phyloP scores from a whole-genome alignment of 2,329 filamentous ascomycete species.

The Alternaria gansuensis region DNA sequence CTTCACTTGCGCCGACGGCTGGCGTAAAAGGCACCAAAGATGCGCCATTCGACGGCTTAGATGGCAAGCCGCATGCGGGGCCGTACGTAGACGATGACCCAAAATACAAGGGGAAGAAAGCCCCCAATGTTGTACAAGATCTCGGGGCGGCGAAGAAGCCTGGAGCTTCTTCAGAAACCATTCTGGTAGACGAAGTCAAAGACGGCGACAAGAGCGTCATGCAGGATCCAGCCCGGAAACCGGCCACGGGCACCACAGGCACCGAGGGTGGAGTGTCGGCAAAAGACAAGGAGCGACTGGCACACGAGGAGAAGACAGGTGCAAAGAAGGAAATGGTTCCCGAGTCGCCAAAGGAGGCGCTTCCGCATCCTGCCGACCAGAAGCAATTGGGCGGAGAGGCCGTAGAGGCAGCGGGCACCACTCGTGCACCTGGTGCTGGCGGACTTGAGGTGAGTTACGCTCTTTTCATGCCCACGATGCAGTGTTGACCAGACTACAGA shows the following conservation, averaged over 20 bases:
- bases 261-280: slow-evolving; percentile 90
- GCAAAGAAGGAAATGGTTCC: slow-evolving; percentile 77
- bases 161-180: slow-evolving; percentile 34
- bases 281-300: slow-evolving; percentile 79
- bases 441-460: slow-evolving; percentile 48
- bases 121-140: slow-evolving; percentile 49
- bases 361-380: slow-evolving; percentile 82
- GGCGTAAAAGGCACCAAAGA: slow-evolving; percentile 70
- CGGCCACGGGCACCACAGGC: slow-evolving; percentile 85
- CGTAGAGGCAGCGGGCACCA: slow-evolving; percentile 18
- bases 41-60: slow-evolving; percentile 88
- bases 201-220: slow-evolving; percentile 79
- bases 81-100: slow-evolving; percentile 71
- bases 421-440: slow-evolving; percentile 47
- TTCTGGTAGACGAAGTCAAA: slow-evolving; percentile 55
- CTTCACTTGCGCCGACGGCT: slow-evolving; percentile 34
- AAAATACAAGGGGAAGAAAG: slow-evolving; percentile 46
- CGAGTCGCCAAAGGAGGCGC: slow-evolving; percentile 83
- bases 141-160: slow-evolving; percentile 49
- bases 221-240: slow-evolving; percentile 81
- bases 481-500: slow-evolving; percentile 60
- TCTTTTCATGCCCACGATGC: background rate
- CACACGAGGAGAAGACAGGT: slow-evolving; percentile 71
- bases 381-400: slow-evolving; percentile 60
- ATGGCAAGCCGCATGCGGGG: slow-evolving; percentile 91